phyloP scores from a whole-genome alignment of 2,329 filamentous ascomycete genomes.

The Trichoderma sp. region DNA sequence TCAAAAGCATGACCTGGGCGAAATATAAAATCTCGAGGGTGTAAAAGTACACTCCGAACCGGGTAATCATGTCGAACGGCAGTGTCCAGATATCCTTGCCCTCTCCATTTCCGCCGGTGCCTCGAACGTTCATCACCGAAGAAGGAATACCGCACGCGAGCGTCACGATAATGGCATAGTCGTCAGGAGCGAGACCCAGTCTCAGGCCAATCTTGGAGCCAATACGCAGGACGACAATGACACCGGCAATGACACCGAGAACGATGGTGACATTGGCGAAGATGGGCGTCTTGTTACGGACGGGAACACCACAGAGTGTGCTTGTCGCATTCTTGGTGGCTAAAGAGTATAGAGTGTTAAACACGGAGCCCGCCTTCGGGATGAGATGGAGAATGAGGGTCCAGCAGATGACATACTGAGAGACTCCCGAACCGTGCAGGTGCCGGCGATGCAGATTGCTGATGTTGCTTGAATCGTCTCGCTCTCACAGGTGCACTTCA shows the following conservation, averaged over 20 bases:
- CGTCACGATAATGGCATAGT: constrained; percentile 33
- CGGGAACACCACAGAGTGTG: not conserved
- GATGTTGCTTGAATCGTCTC: constrained; percentile 1
- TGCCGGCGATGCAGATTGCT: not conserved
- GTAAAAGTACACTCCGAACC: constrained; percentile 37
- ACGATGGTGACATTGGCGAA: constrained; percentile 19
- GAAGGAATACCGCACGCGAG: constrained; percentile 30
- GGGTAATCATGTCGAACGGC: constrained; percentile 27
- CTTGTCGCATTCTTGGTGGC: constrained; percentile 7
- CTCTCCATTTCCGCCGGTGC: constrained; percentile 33
- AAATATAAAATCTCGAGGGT: constrained; percentile 44
- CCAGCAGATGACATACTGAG: constrained; percentile 1
- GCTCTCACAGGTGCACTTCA: constrained; percentile 12
- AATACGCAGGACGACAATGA: constrained; percentile 28
- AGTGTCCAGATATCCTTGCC: constrained; percentile 41
- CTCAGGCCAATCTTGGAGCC: constrained; percentile 32
- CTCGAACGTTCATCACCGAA: constrained; percentile 31
- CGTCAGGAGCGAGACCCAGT: constrained; percentile 38
- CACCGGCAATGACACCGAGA: constrained; percentile 29
- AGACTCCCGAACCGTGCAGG: constrained; percentile 9
- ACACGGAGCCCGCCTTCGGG: not conserved
- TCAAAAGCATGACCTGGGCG: constrained; percentile 41
- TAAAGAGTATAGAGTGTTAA: not conserved
- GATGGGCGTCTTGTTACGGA: constrained; percentile 13
- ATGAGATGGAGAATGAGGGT: not conserved